A percentile compares a stretch with the other conserved stretches of the same genome.
These are phyloP conservation scores for Phtheirospermum japonicum DNA, from an alignment of 257 asterid species.

Conservation along the genomic window DNA sequence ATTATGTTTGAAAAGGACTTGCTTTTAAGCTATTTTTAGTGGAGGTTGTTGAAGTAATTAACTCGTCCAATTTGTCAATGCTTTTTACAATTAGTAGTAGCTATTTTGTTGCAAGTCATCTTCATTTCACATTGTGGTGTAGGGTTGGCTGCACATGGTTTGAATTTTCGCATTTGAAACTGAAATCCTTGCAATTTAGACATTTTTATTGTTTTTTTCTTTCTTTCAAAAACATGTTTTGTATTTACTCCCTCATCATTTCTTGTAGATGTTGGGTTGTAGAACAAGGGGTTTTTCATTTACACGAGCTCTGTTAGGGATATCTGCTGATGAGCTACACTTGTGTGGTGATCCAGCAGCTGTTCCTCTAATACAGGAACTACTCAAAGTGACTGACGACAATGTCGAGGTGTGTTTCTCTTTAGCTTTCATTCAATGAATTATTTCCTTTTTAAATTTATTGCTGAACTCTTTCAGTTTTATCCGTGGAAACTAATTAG, in stretches of 20 bases:
- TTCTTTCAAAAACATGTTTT: not conserved
- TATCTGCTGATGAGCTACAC: conserved; percentile 90
- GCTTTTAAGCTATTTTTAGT: not conserved
- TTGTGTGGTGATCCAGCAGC: conserved; percentile 96
- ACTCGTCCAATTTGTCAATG: conserved; percentile 1
- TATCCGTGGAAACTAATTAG: not conserved
- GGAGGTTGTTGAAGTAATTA: not conserved
- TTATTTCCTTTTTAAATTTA: conserved; percentile 9
- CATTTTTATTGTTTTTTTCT: not conserved
- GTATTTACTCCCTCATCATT: conserved; percentile 22
- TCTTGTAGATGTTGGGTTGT: conserved; percentile 79
- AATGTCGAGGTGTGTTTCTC: conserved; percentile 46
- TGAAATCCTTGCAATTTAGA: not conserved
- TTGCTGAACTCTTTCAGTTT: conserved; percentile 7
- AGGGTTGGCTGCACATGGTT: conserved; percentile 11
- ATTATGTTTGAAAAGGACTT: not conserved
- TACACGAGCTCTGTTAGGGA: conserved; percentile 91
- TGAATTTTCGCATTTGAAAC: not conserved
- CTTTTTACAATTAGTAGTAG: too few relatives aligned
- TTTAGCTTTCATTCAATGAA: not conserved
- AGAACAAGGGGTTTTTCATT: conserved; percentile 82
- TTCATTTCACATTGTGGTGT: conserved; percentile 10
- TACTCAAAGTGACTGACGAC: conserved; percentile 87
- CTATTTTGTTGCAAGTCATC: not conserved
- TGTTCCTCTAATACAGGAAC: conserved; percentile 78